phyloP scores from a whole-genome alignment of 2,329 filamentous ascomycete genomes.

The Xylogone sp. region DNA sequence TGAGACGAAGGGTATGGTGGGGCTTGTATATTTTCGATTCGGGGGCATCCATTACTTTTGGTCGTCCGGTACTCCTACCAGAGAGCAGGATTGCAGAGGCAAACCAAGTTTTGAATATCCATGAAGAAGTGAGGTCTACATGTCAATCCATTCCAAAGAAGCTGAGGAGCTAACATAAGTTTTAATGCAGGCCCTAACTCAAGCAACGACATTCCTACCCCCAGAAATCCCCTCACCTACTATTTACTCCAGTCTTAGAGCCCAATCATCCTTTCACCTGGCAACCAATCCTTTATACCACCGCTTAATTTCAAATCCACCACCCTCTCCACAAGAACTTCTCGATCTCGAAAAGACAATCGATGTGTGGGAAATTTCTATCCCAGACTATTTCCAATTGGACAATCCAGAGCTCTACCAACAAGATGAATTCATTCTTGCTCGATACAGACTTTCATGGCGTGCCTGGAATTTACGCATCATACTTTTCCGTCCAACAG shows the following conservation, averaged over 20 bases:
- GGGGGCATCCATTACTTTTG: conserved; percentile 42
- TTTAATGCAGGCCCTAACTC: conserved; percentile 28
- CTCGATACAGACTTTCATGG: conserved; percentile 34
- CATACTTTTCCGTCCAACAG: conserved; percentile 37
- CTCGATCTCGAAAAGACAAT: conserved; percentile 36
- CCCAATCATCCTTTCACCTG: conserved; percentile 37
- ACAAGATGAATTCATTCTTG: conserved; percentile 33
- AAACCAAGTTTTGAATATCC: conserved; percentile 13
- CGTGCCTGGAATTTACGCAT: conserved; percentile 39
- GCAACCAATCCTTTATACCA: conserved; percentile 40
- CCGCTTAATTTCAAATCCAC: conserved; percentile 38
- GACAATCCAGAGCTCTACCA: conserved; percentile 29
- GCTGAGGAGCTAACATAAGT: background rate
- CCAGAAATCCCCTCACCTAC: conserved; percentile 34
- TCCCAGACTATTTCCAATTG: conserved; percentile 36
- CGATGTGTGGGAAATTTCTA: conserved; percentile 35
- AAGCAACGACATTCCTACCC: conserved; percentile 32
- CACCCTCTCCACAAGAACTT: conserved; percentile 36
- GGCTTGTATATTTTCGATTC: conserved; percentile 39
- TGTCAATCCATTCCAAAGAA: background rate
- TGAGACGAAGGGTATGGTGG: conserved; percentile 36
- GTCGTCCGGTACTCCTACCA: conserved; percentile 27
- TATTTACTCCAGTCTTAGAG: conserved; percentile 37
- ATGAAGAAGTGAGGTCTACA: conserved; percentile 8
- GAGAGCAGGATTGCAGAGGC: conserved; percentile 12